Evolutionary conservation across 2,329 filamentous ascomycete species (phyloP).

Genomic region (Penicillium fuscoglaucum): DNA sequence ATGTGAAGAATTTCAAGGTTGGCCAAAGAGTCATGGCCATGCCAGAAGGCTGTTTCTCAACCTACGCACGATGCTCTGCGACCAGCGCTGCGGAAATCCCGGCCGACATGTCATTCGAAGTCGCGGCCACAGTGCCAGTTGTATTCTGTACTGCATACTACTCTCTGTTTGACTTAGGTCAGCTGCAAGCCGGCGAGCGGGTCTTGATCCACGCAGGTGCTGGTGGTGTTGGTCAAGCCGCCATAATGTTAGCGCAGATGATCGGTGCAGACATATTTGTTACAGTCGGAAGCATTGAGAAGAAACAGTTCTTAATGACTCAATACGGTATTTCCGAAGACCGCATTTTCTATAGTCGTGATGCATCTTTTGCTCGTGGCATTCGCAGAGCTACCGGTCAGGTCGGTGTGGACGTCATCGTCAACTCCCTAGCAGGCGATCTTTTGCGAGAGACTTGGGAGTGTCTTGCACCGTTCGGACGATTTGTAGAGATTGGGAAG

Average conservation of each 20-base stretch:
- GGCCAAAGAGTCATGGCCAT: conserved; percentile 40
- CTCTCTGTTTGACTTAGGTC: conserved; percentile 23
- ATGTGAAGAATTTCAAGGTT: conserved; percentile 29
- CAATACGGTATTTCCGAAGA: conserved; percentile 25
- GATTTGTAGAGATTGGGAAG: conserved; percentile 36
- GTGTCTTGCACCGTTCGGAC: conserved; percentile 27
- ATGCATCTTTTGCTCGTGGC: conserved; percentile 22
- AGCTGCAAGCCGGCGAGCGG: conserved; percentile 21
- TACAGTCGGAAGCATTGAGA: conserved; percentile 28
- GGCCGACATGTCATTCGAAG: conserved; percentile 22
- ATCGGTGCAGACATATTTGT: conserved; percentile 28
- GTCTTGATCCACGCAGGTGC: conserved; percentile 32
- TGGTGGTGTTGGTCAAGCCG: conserved; percentile 32
- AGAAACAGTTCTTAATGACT: conserved; percentile 25
- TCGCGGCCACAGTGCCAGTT: conserved; percentile 22
- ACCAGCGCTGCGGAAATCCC: conserved; percentile 26
- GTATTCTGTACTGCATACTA: conserved; percentile 28
- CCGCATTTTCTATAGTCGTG: conserved; percentile 30
- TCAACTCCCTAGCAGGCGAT: conserved; percentile 30
- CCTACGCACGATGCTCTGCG: conserved; percentile 29
- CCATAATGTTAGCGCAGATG: conserved; percentile 28
- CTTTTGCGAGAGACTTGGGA: conserved; percentile 28
- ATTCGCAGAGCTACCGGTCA: conserved; percentile 21
- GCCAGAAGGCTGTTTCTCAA: conserved; percentile 33
- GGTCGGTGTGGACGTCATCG: conserved; percentile 28